Conservation (phyloP, 768 basidiomycete genomes). For the Tephrocybe sp. region DNA sequence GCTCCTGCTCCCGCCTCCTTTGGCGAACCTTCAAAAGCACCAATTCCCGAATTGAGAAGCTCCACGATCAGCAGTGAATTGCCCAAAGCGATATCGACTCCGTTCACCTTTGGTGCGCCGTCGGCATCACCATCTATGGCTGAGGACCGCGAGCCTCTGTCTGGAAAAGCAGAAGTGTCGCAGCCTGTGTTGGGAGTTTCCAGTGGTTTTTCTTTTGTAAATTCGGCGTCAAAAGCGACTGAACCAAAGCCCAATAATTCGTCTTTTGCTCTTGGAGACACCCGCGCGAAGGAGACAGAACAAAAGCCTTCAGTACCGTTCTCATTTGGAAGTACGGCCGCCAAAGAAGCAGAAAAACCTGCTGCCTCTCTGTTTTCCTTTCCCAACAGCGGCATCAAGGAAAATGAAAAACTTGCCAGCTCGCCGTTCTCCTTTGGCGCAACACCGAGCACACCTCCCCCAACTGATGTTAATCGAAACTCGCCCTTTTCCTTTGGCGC, state of each 20-base stretch:
- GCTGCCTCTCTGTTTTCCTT: slow-evolving; percentile 3
- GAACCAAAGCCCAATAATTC: slow-evolving; percentile 3
- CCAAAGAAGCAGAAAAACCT: slow-evolving; percentile 9
- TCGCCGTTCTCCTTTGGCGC: slow-evolving; percentile 47
- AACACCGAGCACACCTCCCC: slow-evolving; percentile 31
- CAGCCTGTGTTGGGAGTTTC: slow-evolving; percentile 40
- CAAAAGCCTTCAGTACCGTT: slow-evolving; percentile 30
- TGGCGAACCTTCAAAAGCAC: slow-evolving; percentile 3
- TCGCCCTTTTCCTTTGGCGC: slow-evolving; percentile 36
- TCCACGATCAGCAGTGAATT: slow-evolving; percentile 2
- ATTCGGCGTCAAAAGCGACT: background rate
- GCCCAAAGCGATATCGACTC: slow-evolving; percentile 18
- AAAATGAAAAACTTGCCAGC: slow-evolving; percentile 16
- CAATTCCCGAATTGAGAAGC: background rate
- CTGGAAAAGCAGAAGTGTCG: slow-evolving; percentile 28
- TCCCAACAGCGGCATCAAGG: slow-evolving; percentile 4
- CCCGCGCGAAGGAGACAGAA: slow-evolving; percentile 10
- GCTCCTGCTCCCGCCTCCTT: background rate
- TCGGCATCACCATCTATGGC: slow-evolving; percentile 12
- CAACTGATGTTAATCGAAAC: slow-evolving; percentile 32
- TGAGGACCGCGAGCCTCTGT: slow-evolving; percentile 40
- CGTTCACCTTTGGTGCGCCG: slow-evolving; percentile 26
- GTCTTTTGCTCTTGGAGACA: slow-evolving; percentile 4
- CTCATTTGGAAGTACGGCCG: slow-evolving; percentile 34
- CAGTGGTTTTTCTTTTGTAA: slow-evolving; percentile 5